phyloP scores from a whole-genome alignment of 805 yeast species.

The Vanderwaltozyma verrucispora region DNA sequence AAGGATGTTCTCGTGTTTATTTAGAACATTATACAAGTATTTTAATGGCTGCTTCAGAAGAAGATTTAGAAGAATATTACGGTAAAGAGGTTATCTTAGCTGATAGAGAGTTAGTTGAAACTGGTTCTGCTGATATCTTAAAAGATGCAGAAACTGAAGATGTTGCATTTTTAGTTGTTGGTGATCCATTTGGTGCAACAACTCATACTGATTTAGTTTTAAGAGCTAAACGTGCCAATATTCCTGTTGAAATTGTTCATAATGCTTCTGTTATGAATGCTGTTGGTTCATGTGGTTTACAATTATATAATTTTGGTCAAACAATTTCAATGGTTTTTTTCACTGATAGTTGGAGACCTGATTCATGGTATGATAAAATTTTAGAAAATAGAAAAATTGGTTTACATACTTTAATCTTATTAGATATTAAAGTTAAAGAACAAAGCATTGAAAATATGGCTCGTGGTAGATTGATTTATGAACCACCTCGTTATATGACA shows the following conservation, averaged over 20 bases:
- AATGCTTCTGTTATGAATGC: constrained; percentile 98
- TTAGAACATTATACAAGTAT: constrained; percentile 93
- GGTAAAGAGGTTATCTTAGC: constrained; percentile 82
- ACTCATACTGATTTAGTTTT: constrained; percentile 92
- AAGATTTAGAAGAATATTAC: constrained; percentile 67
- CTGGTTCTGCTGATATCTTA: constrained; percentile 75
- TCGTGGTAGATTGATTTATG: constrained; percentile 82
- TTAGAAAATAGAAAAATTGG: constrained; percentile 87
- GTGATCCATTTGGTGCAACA: constrained; percentile 97
- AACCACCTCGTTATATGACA: constrained; percentile 95
- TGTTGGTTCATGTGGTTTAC: constrained; percentile 96
- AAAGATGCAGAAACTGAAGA: constrained; percentile 70
- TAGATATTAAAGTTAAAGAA: constrained; percentile 94
- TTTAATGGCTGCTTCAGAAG: constrained; percentile 81
- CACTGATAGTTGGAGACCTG: constrained; percentile 94
- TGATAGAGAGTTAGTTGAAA: constrained; percentile 89
- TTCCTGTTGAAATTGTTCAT: constrained; percentile 74
- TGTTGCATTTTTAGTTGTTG: constrained; percentile 90
- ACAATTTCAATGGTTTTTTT: constrained; percentile 95
- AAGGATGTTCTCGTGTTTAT: constrained; percentile 79
- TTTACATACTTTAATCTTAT: constrained; percentile 74
- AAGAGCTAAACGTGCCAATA: constrained; percentile 77
- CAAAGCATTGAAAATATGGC: constrained; percentile 93
- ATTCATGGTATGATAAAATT: constrained; percentile 82
- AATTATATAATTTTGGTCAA: constrained; percentile 90